Base-by-base conservation (phyloP, 257 asterid genomes). In the Jacaranda mimosifolia region DNA sequence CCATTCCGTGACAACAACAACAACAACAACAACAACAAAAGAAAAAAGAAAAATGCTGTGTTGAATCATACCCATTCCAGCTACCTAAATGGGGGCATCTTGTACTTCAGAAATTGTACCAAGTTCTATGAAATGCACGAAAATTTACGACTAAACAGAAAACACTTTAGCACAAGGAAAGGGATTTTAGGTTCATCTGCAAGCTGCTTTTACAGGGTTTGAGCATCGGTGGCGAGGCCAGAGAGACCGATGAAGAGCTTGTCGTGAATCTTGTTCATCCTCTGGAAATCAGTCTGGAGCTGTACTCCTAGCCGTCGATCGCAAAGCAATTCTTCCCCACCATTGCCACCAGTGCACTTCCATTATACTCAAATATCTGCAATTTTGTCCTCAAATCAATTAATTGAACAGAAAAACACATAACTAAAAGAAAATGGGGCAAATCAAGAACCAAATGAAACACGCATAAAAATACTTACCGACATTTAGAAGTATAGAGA, bases 331-430 rank as follows among this genome's bases (percentile, higher is more conserved):
- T 92, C 77, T 92, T 91, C 72, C 98, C 97, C 59, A 94, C 98
- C 99, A 92, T 92, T 7, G 98, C 99, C 78, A 93, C 98, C 55
- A 92, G 62, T 56, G 97, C 99, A 82, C 99, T 94, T 72, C 99
- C 99, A 87, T 95, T 95, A 80, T 95, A 95, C 89, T 95, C 98
- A 43, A 95, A 93, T 86, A 95, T 95, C 99, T 95, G 94, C 40
- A 83, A 60, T 14, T 58, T 43, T 19, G n/a, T 5, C 42, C 18
- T 17, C 56, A 43, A 10, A 56, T 73, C 40, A 59, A 78, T 35
- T 45, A 49, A 65, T 40, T 38, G 59, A 49, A 18, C 38, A 18
- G 32, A 26, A 26, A 26, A 26, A 26, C 32, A 26, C 32, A 26
- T 26, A 26, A 26, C 32, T 68, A 12, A 43, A 39, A 19, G 36